A percentile compares a stretch with the other conserved stretches of the same genome.
These are phyloP conservation scores for Alectoria sarmentosa DNA, from an alignment of 495 filamentous ascomycete species.

Conservation along the genomic window DNA sequence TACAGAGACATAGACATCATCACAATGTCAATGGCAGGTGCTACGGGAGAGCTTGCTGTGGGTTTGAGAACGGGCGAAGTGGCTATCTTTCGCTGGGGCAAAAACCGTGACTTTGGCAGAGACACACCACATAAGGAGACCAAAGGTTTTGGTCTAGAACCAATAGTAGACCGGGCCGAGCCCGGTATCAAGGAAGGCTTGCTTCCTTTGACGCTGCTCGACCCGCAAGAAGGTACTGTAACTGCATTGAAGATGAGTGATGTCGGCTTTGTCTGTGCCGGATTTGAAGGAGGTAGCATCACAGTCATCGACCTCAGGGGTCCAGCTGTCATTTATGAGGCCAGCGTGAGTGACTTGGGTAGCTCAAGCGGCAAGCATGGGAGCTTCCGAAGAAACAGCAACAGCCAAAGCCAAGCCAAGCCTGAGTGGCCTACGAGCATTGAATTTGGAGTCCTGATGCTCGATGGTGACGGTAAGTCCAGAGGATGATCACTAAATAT, in stretches of 20 bases:
- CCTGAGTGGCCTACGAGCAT: slow-evolving; percentile 68
- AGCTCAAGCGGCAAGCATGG: slow-evolving; percentile 59
- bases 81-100: slow-evolving; percentile 79
- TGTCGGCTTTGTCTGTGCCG: slow-evolving; percentile 83
- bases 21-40: slow-evolving; percentile 65
- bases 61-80: slow-evolving; percentile 78
- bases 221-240: slow-evolving; percentile 73
- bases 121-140: slow-evolving; percentile 49
- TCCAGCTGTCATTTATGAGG: slow-evolving; percentile 75
- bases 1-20: slow-evolving; percentile 71
- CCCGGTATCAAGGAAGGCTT: slow-evolving; percentile 75
- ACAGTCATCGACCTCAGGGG: slow-evolving; percentile 81
- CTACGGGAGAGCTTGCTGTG: slow-evolving; percentile 74
- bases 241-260: slow-evolving; percentile 75
- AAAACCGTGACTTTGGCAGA: slow-evolving; percentile 56
- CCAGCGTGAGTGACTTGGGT: slow-evolving; percentile 55
- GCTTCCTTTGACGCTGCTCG: slow-evolving; percentile 69
- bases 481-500: background rate
- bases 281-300: slow-evolving; percentile 71
- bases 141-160: slow-evolving; percentile 53
- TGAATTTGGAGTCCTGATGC: slow-evolving; percentile 88
- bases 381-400: slow-evolving; percentile 52
- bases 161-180: slow-evolving; percentile 68
- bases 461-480: slow-evolving; percentile 69
- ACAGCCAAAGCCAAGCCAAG: slow-evolving; percentile 38